A percentile compares a stretch with the other conserved stretches of the same genome.
phyloP scores from a whole-genome alignment of 345 rosid genomes.

The Xanthoceras sorbifolium region DNA sequence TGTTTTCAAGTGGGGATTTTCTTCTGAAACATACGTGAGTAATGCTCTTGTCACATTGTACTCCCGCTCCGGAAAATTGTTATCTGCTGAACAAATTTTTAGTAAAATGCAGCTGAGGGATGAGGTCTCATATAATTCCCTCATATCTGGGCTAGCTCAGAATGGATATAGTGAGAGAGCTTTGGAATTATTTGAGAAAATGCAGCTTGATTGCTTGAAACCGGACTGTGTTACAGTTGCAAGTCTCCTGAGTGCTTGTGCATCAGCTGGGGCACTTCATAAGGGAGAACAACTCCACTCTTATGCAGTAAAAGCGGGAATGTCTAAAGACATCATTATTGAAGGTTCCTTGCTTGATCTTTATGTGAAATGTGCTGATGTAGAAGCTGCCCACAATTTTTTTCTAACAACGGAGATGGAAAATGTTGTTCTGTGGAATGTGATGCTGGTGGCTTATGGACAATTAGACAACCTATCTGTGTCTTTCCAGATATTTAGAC shows the following conservation, averaged over 20 bases:
- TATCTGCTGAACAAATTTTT: constrained; percentile 73
- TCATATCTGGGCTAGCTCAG: constrained; percentile 84
- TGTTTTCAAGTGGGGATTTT: constrained; percentile 66
- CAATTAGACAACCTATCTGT: constrained; percentile 54
- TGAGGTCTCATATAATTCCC: constrained; percentile 75
- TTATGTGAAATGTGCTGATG: constrained; percentile 73
- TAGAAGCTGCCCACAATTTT: constrained; percentile 54
- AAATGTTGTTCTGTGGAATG: constrained; percentile 88
- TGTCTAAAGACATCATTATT: constrained; percentile 51
- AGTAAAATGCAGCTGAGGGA: constrained; percentile 58
- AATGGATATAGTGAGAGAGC: constrained; percentile 58
- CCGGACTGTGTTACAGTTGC: constrained; percentile 80
- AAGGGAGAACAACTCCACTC: constrained; percentile 75
- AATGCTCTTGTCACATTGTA: constrained; percentile 83
- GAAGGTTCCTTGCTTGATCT: constrained; percentile 92
- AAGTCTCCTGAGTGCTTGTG: constrained; percentile 74
- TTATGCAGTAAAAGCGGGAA: constrained; percentile 66
- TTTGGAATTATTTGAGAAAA: constrained; percentile 61
- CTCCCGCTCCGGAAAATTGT: constrained; percentile 54
- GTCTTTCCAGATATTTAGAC: constrained; percentile 56
- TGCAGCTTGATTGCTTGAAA: constrained; percentile 73
- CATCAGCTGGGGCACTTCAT: constrained; percentile 44
- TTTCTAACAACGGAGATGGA: constrained; percentile 62
- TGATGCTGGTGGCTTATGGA: constrained; percentile 87
- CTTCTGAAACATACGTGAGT: constrained; percentile 69